Evolutionary conservation across 139 green algal genomes (phyloP).

Genomic region (Volvox reticuliferus): DNA sequence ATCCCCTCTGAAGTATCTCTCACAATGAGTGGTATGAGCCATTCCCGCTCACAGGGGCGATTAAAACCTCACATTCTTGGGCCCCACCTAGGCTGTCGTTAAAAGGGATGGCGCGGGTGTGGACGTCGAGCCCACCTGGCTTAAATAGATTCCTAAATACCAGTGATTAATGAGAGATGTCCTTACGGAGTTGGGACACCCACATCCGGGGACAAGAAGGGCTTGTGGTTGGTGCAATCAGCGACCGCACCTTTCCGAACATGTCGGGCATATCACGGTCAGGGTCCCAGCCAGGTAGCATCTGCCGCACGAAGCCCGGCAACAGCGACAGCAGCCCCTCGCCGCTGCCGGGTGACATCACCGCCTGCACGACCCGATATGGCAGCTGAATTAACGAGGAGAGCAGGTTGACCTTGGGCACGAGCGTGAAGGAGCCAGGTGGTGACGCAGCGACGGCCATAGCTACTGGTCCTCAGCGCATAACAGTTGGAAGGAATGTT

Average conservation of each 20-base stretch:
- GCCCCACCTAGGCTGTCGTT: too few species aligned
- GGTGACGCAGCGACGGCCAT: slow-evolving; percentile 3
- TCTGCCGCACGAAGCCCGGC: not conserved
- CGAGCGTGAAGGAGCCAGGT: slow-evolving; percentile 2
- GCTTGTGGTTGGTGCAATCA: too few species aligned
- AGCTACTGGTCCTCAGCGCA: not conserved
- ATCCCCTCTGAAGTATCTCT: too few species aligned
- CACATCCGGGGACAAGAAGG: too few species aligned
- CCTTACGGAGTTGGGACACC: too few species aligned
- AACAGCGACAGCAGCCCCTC: slow-evolving; percentile 42
- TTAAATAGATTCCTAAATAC: too few species aligned
- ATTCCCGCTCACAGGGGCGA: too few species aligned
- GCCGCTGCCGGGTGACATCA: slow-evolving; percentile 10
- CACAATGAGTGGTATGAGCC: too few species aligned
- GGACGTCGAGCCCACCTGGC: too few species aligned
- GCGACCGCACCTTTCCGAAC: slow-evolving; percentile 32
- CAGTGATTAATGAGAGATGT: too few species aligned
- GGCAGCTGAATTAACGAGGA: slow-evolving; percentile 11
- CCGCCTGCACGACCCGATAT: not conserved
- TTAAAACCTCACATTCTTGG: too few species aligned
- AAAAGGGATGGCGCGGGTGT: too few species aligned
- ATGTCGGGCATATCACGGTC: slow-evolving; percentile 48
- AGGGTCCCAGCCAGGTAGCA: slow-evolving; percentile 34
- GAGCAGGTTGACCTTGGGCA: not conserved
- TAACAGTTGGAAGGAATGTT: not conserved